These are phyloP conservation scores for Leccinum idahoense DNA, from an alignment of 1,284 basidiomycete genomes.

Conservation along the genomic window DNA sequence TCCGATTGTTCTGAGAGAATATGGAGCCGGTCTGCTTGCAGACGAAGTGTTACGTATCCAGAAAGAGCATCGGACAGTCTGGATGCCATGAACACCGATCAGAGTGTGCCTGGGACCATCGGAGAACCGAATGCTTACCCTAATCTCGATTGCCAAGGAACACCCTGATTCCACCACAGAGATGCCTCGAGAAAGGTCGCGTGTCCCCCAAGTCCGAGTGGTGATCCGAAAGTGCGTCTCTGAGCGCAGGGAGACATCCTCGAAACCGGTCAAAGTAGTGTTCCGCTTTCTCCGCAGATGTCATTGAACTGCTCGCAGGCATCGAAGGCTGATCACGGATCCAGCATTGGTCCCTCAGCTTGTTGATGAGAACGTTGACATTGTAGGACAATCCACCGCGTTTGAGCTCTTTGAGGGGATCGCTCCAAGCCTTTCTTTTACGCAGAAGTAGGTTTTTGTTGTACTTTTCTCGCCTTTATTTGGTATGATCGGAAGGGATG, in stretches of 20 bases:
- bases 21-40: constrained; percentile 17
- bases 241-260: constrained; percentile 65
- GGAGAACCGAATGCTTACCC: constrained; percentile 31
- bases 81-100: background rate
- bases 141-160: constrained; percentile 53
- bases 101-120: background rate
- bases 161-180: constrained; percentile 79
- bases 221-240: constrained; percentile 64
- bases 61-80: constrained; percentile 37
- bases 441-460: constrained; percentile 75
- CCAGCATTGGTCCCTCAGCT: constrained; percentile 63
- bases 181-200: constrained; percentile 79
- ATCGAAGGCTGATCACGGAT: constrained; percentile 59
- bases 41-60: constrained; percentile 11
- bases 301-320: constrained; percentile 14
- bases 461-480: constrained; percentile 66
- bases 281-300: constrained; percentile 44
- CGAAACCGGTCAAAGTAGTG: constrained; percentile 71
- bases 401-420: constrained; percentile 87
- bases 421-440: constrained; percentile 90
- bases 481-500: constrained; percentile 41
- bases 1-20: constrained; percentile 19
- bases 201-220: constrained; percentile 76
- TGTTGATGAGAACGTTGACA: constrained; percentile 57
- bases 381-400: constrained; percentile 73